Evolutionary conservation across 768 basidiomycete species (phyloP), one percentile per base, ranked within the genome.

Genomic region (Plicaturopsis crispa): DNA sequence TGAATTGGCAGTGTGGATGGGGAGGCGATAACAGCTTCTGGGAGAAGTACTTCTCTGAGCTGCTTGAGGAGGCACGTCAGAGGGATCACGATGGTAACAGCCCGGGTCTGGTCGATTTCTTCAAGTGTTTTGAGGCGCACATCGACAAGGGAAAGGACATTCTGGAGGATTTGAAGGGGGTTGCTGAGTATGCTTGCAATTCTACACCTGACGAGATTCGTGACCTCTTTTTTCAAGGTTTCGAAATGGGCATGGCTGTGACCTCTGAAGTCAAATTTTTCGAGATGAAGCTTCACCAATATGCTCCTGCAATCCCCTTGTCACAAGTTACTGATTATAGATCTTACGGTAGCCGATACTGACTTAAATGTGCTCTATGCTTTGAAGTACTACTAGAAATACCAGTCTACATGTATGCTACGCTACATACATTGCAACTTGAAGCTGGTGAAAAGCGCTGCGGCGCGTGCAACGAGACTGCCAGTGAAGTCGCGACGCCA

Each of bases 181-280:
- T 28, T 8, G 26, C 10, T 8, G 26, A 28, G 14, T 8, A 8
- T 8, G 8, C 26, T 8, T 28, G 26, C 26, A 28, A 28, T 28
- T 8, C 8, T 14, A 28, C 26, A 28, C 26, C 8, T 28, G 26
- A 28, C 14, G 26, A 28, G 14, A 28, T 28, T 14, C 8, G 26
- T 8, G 26, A 28, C 26, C 14, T 28, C 8, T 28, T 22, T 23
- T 18, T 40, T 10, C 32, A 40, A 20, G 12, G 30, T 11, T 16
- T 34, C n/a, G 22, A 33, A 13, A 19, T 40, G 21, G 19, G 19
- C 18, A 32, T 24, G 21, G 20, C 13, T 23, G 33, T 40, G 18
- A 21, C 32, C 13, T 33, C 39, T 4, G 20, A 40, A 35, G 39
- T 40, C 14, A 40, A 26, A 35, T 40, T 40, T 35, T 40, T 40